Percentiles rank a stretch among this genome's conserved stretches.
phyloP scores from a whole-genome alignment of 306 rosid genomes.

The Quercus aquifolioides region DNA sequence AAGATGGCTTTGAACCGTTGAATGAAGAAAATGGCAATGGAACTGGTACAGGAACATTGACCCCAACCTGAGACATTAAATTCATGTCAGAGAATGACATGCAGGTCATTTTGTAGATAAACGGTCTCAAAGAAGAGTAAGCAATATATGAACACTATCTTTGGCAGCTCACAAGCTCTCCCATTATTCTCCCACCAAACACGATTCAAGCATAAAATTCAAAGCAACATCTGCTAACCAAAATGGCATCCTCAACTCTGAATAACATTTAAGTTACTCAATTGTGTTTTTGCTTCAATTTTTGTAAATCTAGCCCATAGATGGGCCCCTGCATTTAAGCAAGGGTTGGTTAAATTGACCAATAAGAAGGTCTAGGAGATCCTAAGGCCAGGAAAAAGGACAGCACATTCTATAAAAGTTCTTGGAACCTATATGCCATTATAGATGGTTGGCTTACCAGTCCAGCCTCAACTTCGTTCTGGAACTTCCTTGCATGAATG shows the following conservation, averaged over 20 bases:
- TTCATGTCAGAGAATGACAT: not conserved
- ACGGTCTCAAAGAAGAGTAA: not conserved
- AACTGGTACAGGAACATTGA: constrained; percentile 55
- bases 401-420: not conserved
- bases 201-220: not conserved
- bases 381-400: not conserved
- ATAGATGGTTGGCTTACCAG: constrained; percentile 33
- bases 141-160: constrained; percentile 1
- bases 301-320: constrained; percentile 1
- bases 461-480: constrained; percentile 54
- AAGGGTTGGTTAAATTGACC: not conserved
- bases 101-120: not conserved
- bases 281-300: constrained; percentile 7
- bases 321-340: not conserved
- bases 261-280: not conserved
- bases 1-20: constrained; percentile 41
- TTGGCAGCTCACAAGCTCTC: not conserved
- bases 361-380: not conserved
- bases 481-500: constrained; percentile 54
- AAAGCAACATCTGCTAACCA: not conserved
- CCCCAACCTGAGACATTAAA: constrained; percentile 53
- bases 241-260: not conserved
- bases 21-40: constrained; percentile 51
- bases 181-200: not conserved
- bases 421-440: constrained; percentile 5